Evolutionary conservation across 169 alveolate genomes (phyloP), one percentile per base, ranked within the genome.

Genomic region (Pseudocohnilembus persalinus): DNA sequence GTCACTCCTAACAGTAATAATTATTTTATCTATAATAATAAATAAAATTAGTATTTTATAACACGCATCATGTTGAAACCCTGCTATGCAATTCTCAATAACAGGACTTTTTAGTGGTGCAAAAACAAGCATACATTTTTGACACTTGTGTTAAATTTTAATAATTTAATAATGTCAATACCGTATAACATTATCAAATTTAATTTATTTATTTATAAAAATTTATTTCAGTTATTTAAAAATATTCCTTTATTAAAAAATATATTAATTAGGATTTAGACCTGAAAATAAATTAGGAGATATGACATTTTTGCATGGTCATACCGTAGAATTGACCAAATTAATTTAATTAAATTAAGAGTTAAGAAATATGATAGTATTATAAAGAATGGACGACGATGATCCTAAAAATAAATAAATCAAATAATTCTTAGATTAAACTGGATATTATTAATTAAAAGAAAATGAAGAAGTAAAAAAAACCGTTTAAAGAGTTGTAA

Each of bases 231-330:
- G 4, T 49, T 49, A 20, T 49, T 4, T 11, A 49, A 11, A 49
- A 49, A 49, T 49, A 49, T 49, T 49, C 20, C 20, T 49, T 49
- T 49, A 49, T 20, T 49, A 11, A 49, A n/a, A n/a, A n/a, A n/a
- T n/a, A n/a, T n/a, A n/a, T n/a, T n/a, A n/a, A n/a, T n/a, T 49
- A 49, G 68, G 68, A 74, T 96, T 94, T 82, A 82, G 98, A 78
- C 97, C 97, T 78, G 98, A 96, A 86, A 91, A 93, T 75, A 68
- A 93, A 28, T 93, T 95, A 26, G 90, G 88, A 73, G 96, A 90
- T 76, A 31, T 85, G 74, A 85, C 92, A 15, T 92, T 79, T 65
- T 85, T 92, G 31, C 94, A 92, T 81, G 95, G 93, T 27, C 94
- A 89, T 72, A 84, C 94, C 24, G 91, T 91, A 11, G 85, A 88